phyloP scores from a whole-genome alignment of 2,329 filamentous ascomycete species.

The Ceratocystis alfenasii region DNA sequence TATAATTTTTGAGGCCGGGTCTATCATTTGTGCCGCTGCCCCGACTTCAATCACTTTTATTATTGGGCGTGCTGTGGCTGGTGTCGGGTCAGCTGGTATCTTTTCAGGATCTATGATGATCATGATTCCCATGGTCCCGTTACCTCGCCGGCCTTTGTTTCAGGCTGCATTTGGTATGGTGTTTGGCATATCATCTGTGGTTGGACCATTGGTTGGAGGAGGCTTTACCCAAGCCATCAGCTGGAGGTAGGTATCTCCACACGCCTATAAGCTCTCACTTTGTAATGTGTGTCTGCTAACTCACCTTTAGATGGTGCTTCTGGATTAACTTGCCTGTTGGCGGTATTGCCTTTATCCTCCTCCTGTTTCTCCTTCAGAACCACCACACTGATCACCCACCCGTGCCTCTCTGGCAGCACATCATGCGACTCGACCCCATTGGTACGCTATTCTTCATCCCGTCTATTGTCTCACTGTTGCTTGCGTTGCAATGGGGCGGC shows the following conservation, averaged over 20 bases:
- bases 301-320: constrained; percentile 40
- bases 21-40: constrained; percentile 43
- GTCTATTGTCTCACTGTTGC: constrained; percentile 45
- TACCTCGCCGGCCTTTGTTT: constrained; percentile 48
- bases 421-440: constrained; percentile 45
- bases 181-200: constrained; percentile 43
- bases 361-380: constrained; percentile 40
- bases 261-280: neutral
- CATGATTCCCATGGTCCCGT: constrained; percentile 46
- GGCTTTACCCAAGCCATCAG: constrained; percentile 38
- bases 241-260: constrained; percentile 34
- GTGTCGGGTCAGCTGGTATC: constrained; percentile 45
- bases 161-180: constrained; percentile 44
- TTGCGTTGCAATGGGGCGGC: constrained; percentile 54
- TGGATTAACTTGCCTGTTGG: constrained; percentile 48
- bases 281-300: neutral
- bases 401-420: constrained; percentile 32
- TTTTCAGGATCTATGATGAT: constrained; percentile 46
- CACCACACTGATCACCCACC: constrained; percentile 25
- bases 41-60: constrained; percentile 44
- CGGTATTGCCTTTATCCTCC: constrained; percentile 37
- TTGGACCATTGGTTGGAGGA: constrained; percentile 43
- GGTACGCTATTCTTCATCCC: constrained; percentile 50
- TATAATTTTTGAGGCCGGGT: constrained; percentile 44
- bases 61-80: constrained; percentile 44